These are phyloP conservation scores for Castanea crenata DNA, from an alignment of 306 rosid genomes.

Conservation along the genomic window DNA sequence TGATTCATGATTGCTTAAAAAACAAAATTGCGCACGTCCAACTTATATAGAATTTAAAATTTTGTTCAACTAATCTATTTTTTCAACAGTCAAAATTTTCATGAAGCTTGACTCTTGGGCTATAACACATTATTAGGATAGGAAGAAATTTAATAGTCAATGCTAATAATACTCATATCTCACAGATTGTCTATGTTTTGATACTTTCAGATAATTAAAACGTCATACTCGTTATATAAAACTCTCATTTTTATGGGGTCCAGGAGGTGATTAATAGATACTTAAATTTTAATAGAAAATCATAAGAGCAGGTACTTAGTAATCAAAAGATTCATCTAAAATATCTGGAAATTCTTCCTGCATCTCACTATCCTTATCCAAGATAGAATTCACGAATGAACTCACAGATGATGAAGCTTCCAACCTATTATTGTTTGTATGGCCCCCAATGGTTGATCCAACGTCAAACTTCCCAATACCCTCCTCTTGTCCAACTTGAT, in stretches of 20 bases:
- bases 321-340: slow-evolving; percentile 65
- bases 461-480: slow-evolving; percentile 18
- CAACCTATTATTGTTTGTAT: slow-evolving; percentile 20
- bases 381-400: slow-evolving; percentile 72
- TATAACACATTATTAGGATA: background rate
- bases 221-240: no score
- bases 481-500: slow-evolving; percentile 21
- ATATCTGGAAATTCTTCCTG: slow-evolving; percentile 68
- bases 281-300: background rate
- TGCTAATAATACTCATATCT: background rate
- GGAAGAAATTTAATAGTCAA: background rate
- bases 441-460: slow-evolving; percentile 32
- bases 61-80: background rate
- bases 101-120: background rate
- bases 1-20: no score
- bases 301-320: slow-evolving; percentile 13
- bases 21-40: no score
- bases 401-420: slow-evolving; percentile 41
- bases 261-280: background rate
- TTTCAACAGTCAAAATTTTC: background rate
- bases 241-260: no score
- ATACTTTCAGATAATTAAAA: background rate
- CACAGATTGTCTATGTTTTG: background rate
- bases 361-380: slow-evolving; percentile 76
- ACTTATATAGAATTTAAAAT: no score